These are phyloP conservation scores for Cryptococcus sp. DNA, from an alignment of 1,284 basidiomycete genomes.

Conservation along the genomic window DNA sequence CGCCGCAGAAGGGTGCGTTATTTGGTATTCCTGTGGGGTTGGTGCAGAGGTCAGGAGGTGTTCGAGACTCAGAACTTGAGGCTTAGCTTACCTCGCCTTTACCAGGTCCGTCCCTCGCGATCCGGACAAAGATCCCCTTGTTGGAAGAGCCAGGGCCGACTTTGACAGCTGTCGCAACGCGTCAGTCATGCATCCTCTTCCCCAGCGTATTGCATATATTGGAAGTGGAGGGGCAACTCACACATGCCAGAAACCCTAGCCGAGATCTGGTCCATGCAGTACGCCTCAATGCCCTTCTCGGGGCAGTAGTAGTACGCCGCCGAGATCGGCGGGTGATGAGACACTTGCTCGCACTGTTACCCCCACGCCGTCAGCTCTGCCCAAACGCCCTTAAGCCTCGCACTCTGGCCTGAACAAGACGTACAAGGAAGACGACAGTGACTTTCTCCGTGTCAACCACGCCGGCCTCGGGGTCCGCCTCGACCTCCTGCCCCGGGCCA, in stretches of 20 bases:
- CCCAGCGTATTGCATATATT: neutral
- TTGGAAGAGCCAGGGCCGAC: conserved; percentile 79
- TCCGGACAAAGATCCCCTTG: conserved; percentile 79
- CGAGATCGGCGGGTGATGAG: conserved; percentile 94
- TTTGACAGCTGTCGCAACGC: conserved; percentile 56
- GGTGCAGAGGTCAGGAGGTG: neutral
- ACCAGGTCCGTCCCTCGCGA: conserved; percentile 67
- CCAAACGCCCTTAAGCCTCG: too few relatives aligned
- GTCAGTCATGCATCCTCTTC: too few relatives aligned
- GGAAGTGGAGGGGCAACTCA: conserved; percentile 24
- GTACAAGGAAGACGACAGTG: conserved; percentile 63
- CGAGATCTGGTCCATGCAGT: conserved; percentile 81
- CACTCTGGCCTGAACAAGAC: conserved; percentile 9
- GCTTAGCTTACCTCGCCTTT: conserved; percentile 61
- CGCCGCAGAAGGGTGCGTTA: conserved; percentile 82
- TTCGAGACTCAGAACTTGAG: neutral
- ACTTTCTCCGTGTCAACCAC: conserved; percentile 53
- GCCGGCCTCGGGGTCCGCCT: conserved; percentile 48
- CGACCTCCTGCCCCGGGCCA: conserved; percentile 46
- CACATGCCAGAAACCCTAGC: conserved; percentile 82
- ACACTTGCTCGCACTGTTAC: conserved; percentile 71
- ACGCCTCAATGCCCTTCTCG: conserved; percentile 65
- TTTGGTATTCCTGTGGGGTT: conserved; percentile 60
- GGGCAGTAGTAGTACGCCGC: conserved; percentile 80
- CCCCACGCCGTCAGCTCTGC: too few relatives aligned